These are phyloP conservation scores for Torulaspora pretoriensis DNA, from an alignment of 1,139 yeast species.

Conservation along the genomic window DNA sequence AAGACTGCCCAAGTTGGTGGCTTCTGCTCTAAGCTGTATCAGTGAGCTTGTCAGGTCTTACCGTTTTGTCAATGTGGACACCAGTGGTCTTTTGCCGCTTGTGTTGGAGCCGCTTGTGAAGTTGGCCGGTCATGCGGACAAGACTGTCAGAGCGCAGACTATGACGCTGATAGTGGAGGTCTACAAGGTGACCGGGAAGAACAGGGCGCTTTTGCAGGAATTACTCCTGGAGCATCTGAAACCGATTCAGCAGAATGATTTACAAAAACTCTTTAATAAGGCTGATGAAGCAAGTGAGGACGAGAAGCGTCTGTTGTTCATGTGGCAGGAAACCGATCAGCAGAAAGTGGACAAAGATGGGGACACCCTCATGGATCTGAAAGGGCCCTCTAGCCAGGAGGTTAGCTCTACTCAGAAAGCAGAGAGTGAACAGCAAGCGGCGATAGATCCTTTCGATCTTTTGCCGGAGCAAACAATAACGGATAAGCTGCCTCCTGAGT, in stretches of 20 bases:
- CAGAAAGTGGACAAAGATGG: conserved; percentile 33
- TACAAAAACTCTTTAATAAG: conserved; percentile 61
- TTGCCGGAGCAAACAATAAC: conserved; percentile 59
- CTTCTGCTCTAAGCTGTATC: conserved; percentile 60
- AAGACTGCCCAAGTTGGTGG: conserved; percentile 73
- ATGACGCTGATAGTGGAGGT: conserved; percentile 64
- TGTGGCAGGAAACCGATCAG: conserved; percentile 40
- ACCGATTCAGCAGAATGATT: conserved; percentile 88
- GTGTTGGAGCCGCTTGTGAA: conserved; percentile 47
- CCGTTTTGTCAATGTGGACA: conserved; percentile 67
- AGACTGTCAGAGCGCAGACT: conserved; percentile 78
- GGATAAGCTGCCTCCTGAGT: conserved; percentile 60
- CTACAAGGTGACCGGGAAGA: conserved; percentile 71
- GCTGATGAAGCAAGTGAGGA: conserved; percentile 26
- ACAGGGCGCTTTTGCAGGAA: conserved; percentile 44
- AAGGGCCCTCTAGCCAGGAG: neutral
- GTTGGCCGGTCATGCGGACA: conserved; percentile 82
- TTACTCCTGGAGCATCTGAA: conserved; percentile 68
- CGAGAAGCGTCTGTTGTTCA: conserved; percentile 24
- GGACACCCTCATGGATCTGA: conserved; percentile 45
- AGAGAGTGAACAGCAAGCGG: conserved; percentile 14
- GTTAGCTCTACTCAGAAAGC: neutral
- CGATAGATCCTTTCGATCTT: conserved; percentile 51
- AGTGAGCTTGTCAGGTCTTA: conserved; percentile 54
- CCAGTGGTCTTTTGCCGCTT: conserved; percentile 53